Conservation (phyloP, 1,139 yeast species). For the Trichomonascaceae sp. region DNA sequence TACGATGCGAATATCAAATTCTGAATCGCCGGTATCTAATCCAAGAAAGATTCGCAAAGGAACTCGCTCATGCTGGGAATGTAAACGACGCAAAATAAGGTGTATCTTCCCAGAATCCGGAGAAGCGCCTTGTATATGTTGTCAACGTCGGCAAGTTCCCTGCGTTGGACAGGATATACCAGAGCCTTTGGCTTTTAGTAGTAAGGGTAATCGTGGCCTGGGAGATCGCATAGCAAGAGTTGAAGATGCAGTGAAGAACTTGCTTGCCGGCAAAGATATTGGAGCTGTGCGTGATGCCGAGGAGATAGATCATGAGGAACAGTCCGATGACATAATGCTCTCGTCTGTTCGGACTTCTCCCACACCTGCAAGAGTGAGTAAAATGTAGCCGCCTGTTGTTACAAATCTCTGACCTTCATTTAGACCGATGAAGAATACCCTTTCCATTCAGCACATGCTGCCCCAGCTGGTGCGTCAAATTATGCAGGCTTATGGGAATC, state of each 20-base stretch:
- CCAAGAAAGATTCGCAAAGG: neutral
- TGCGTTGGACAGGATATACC: neutral
- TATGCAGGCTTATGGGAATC: neutral
- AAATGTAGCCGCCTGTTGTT: neutral
- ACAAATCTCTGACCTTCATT: neutral
- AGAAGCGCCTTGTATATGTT: neutral
- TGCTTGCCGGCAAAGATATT: neutral
- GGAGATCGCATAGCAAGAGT: neutral
- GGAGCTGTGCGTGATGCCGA: neutral
- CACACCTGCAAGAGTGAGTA: neutral
- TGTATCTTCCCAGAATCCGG: neutral
- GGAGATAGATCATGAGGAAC: neutral
- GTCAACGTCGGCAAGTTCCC: neutral
- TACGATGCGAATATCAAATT: no score
- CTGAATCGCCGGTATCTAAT: neutral
- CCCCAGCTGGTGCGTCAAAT: no score
- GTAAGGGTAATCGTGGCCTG: neutral
- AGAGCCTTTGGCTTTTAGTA: neutral
- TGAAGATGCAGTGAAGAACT: neutral
- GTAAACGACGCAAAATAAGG: neutral
- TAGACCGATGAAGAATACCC: neutral
- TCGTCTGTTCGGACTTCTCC: neutral
- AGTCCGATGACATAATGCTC: neutral
- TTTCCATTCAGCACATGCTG: neutral
- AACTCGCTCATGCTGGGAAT: neutral